Base-by-base conservation (phyloP, 306 rosid genomes). In the Inga leiocalycina region DNA sequence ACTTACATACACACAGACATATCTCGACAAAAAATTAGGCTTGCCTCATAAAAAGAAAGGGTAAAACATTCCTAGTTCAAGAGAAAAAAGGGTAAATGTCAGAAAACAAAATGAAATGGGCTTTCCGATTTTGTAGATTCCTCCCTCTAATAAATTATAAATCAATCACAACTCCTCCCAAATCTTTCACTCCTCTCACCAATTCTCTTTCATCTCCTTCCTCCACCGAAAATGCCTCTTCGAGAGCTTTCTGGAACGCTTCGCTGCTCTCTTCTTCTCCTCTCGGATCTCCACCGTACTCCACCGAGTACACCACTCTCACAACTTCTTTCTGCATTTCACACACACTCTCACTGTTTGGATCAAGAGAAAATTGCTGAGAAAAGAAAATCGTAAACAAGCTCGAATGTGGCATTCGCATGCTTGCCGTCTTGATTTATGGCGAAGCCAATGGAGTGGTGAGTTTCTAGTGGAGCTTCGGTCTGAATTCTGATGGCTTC, bases 251-350 rank as follows among this genome's bases (percentile, higher is more conserved):
- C 71, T 79, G 11, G 6, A 89, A 83, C 2, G 89, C 91, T 32
- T 79, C 89, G 32, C 89, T 85, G 71, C 94, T 91, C 17, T 92
- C 97, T 16, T 85, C 2, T 61, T 1, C 74, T 34, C 94, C 97
- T 14, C 79, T 84, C 39, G 94, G 97, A 71, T 92, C 97, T 56
- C 91, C 97, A 2, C 94, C 97, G 71, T 92, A 92, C 32, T 83
- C 87, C 69, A 80, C 79, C 48, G 84, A 87, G 45, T 87, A 85
- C 54, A 92, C 76, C 68, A 88, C 91, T 62, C 94, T 49, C 94
- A 3, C 54, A 3, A 87, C 0, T 88, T 35, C 89, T 65, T 32
- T 65, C 71, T 65, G 71, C 10, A 32, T 1, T 19, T 17, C 5
- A 54, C 22, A 54, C 37, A 4, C 39, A 35, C 72, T 44, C 39